A percentile compares a stretch with the other conserved stretches of the same genome.
Evolutionary conservation across 305 asterid genomes (phyloP).

Genomic region (Plantago coronopus): DNA sequence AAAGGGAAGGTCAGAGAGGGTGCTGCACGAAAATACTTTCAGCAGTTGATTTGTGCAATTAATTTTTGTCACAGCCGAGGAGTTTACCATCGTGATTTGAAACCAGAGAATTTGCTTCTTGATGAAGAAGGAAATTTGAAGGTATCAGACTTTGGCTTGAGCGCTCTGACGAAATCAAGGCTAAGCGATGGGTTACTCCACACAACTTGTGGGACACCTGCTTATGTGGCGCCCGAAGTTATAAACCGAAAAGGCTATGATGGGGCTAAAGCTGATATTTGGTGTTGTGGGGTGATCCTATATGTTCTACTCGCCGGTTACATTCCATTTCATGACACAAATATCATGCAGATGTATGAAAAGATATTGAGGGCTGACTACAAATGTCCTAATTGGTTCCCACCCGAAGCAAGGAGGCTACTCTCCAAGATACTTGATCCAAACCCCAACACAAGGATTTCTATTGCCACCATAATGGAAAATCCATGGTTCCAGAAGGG

Average conservation of each 20-base stretch:
- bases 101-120: slow-evolving; percentile 51
- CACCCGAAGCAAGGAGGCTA: slow-evolving; percentile 38
- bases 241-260: slow-evolving; percentile 47
- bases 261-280: slow-evolving; percentile 56
- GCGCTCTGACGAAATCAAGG: slow-evolving; percentile 43
- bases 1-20: slow-evolving; percentile 55
- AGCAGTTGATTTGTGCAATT: slow-evolving; percentile 48
- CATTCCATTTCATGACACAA: slow-evolving; percentile 51
- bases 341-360: slow-evolving; percentile 51
- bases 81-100: slow-evolving; percentile 61
- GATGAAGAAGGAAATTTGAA: slow-evolving; percentile 53
- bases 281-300: slow-evolving; percentile 59
- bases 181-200: slow-evolving; percentile 55
- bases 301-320: slow-evolving; percentile 51
- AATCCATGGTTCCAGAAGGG: slow-evolving; percentile 50
- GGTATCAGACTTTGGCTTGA: slow-evolving; percentile 61
- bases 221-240: slow-evolving; percentile 65
- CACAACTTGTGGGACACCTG: slow-evolving; percentile 70
- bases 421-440: slow-evolving; percentile 48
- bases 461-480: slow-evolving; percentile 40
- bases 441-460: slow-evolving; percentile 43
- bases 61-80: slow-evolving; percentile 47
- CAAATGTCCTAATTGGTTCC: slow-evolving; percentile 54
- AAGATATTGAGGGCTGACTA: slow-evolving; percentile 38
- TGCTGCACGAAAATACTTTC: slow-evolving; percentile 47